Evolutionary conservation across 2,329 filamentous ascomycete species (phyloP).

Genomic region (Fusarium multiceps): DNA sequence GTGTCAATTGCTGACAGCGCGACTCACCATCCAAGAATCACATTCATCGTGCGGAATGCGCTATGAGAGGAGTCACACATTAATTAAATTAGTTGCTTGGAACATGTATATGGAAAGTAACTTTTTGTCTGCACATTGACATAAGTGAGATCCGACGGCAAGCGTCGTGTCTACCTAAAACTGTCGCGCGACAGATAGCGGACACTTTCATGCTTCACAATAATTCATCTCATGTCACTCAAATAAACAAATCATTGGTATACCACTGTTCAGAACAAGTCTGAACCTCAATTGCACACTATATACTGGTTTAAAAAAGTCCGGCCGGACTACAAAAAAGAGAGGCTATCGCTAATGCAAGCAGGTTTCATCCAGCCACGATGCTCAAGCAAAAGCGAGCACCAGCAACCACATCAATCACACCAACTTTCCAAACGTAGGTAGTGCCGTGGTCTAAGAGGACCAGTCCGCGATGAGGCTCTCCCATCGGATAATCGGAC

Average conservation of each 20-base stretch:
- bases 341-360: slow-evolving; percentile 38
- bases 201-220: background rate
- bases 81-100: accelerated
- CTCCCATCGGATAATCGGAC: slow-evolving; percentile 52
- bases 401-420: slow-evolving; percentile 33
- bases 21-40: background rate
- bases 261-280: background rate
- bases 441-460: slow-evolving; percentile 47
- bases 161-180: background rate
- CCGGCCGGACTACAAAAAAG: slow-evolving; percentile 17
- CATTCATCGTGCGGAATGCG: background rate
- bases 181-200: background rate
- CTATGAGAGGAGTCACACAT: background rate
- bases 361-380: slow-evolving; percentile 26
- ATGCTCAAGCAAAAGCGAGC: slow-evolving; percentile 47
- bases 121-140: background rate
- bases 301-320: slow-evolving; percentile 18
- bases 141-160: background rate
- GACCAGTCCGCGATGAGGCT: slow-evolving; percentile 54
- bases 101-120: accelerated
- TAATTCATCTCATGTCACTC: background rate
- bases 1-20: background rate
- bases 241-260: background rate
- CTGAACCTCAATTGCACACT: slow-evolving; percentile 13
- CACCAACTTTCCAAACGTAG: slow-evolving; percentile 14